Conservation (phyloP, 2,329 filamentous ascomycete genomes). For the Fonsecaea nubica region DNA sequence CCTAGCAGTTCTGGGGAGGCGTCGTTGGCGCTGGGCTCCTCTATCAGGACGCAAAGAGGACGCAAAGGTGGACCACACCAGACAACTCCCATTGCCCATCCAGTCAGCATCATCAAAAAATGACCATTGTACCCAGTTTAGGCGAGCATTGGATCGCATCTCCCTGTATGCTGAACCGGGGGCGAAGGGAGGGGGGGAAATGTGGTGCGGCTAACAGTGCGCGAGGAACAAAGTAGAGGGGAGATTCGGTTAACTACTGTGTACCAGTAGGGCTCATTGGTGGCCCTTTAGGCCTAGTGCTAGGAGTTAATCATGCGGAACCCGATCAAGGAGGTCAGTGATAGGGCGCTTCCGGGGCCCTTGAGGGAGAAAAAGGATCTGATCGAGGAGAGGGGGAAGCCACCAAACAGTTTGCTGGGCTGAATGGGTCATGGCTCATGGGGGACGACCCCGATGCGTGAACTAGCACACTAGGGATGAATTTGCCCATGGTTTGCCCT, state of each 20-base stretch:
- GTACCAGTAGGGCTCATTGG: background rate
- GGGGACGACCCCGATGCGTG: background rate
- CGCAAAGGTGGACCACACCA: background rate
- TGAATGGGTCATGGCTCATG: constrained; percentile 13
- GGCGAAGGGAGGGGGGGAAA: background rate
- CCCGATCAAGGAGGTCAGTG: constrained; percentile 4
- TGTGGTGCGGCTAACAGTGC: constrained; percentile 15
- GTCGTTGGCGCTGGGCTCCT: constrained; percentile 8
- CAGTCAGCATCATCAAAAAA: constrained; percentile 18
- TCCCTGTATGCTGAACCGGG: background rate
- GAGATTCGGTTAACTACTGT: constrained; percentile 18
- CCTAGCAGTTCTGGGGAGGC: background rate
- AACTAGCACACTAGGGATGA: background rate
- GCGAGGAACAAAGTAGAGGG: constrained; percentile 10
- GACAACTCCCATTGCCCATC: background rate
- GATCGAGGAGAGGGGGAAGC: constrained; percentile 14
- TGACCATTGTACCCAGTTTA: constrained; percentile 4
- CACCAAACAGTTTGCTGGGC: background rate
- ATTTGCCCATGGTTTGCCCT: background rate
- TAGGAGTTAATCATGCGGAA: background rate
- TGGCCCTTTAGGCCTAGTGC: background rate
- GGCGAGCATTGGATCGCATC: constrained; percentile 13
- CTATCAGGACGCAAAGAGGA: constrained; percentile 8
- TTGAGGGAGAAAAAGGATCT: constrained; percentile 19
- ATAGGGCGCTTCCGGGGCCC: constrained; percentile 13